Evolutionary conservation across 768 basidiomycete species (phyloP).

Genomic region (Harrya chromipes): DNA sequence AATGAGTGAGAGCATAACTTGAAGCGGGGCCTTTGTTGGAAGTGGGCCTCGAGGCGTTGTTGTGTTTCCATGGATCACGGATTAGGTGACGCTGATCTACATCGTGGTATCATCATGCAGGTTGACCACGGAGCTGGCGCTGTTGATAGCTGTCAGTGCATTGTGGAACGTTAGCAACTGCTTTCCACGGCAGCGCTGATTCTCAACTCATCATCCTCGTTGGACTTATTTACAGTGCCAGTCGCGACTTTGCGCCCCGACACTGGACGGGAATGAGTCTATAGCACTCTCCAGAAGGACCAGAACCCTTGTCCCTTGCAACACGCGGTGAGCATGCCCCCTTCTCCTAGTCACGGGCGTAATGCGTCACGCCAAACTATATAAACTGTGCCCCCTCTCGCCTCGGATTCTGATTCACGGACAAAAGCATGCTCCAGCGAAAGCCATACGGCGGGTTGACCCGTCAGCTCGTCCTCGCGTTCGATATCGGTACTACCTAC

Average conservation of each 20-base stretch:
- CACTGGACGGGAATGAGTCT: slow-evolving; percentile 4
- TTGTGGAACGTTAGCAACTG: too few species aligned
- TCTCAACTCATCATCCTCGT: too few species aligned
- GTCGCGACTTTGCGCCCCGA: background rate
- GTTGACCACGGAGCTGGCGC: too few species aligned
- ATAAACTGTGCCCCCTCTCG: slow-evolving; percentile 4
- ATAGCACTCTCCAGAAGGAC: background rate
- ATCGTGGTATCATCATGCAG: too few species aligned
- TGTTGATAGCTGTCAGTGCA: too few species aligned
- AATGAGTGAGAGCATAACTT: too few species aligned
- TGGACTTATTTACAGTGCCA: too few species aligned
- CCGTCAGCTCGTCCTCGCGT: slow-evolving; percentile 33
- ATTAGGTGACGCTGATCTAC: too few species aligned
- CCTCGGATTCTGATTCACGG: background rate
- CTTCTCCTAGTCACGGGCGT: background rate
- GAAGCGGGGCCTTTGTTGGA: too few species aligned
- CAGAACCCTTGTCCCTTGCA: background rate
- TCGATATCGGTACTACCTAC: slow-evolving; percentile 39
- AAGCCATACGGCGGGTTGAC: slow-evolving; percentile 32
- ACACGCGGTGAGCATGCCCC: background rate
- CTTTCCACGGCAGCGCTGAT: too few species aligned
- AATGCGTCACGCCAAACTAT: background rate
- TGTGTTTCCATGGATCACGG: too few species aligned
- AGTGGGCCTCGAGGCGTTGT: too few species aligned
- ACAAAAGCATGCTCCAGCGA: slow-evolving; percentile 26